Conservation (phyloP, 345 rosid species). For the Salix koriyanagi region DNA sequence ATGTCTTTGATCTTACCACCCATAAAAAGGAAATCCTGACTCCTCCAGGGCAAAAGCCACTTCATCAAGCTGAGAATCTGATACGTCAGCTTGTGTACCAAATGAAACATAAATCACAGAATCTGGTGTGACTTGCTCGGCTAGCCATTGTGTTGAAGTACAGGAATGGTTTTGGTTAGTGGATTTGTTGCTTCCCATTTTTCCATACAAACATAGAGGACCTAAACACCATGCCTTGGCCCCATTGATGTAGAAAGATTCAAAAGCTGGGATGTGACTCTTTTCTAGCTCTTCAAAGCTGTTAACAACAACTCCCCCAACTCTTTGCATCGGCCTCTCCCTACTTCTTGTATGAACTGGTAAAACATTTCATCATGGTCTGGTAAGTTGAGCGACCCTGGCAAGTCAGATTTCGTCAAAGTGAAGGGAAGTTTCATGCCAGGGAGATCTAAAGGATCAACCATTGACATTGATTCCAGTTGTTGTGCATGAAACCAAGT, state of each 20-base stretch:
- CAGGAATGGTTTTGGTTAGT: not conserved
- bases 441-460: constrained; percentile 1
- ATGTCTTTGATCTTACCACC: constrained; percentile 22
- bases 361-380: not conserved
- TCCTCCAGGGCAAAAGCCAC: constrained; percentile 18
- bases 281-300: constrained; percentile 23
- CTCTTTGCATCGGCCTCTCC: constrained; percentile 17
- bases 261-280: constrained; percentile 14
- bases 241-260: constrained; percentile 13
- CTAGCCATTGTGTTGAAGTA: constrained; percentile 2
- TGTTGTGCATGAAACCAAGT: not conserved
- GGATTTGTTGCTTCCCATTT: not conserved
- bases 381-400: not conserved
- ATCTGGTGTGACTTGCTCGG: not conserved
- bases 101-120: constrained; percentile 18
- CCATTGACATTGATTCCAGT: not conserved
- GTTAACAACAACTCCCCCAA: constrained; percentile 24
- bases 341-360: not conserved
- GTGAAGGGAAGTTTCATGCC: constrained; percentile 16
- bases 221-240: constrained; percentile 29
- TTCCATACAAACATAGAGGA: constrained; percentile 8
- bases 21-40: constrained; percentile 11
- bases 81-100: constrained; percentile 20
- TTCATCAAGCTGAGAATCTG: constrained; percentile 19
- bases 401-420: constrained; percentile 11